Percentiles rank a stretch among this genome's conserved stretches.
Evolutionary conservation across 2,329 filamentous ascomycete species (phyloP).

Genomic region (Paecilomyces formosus): DNA sequence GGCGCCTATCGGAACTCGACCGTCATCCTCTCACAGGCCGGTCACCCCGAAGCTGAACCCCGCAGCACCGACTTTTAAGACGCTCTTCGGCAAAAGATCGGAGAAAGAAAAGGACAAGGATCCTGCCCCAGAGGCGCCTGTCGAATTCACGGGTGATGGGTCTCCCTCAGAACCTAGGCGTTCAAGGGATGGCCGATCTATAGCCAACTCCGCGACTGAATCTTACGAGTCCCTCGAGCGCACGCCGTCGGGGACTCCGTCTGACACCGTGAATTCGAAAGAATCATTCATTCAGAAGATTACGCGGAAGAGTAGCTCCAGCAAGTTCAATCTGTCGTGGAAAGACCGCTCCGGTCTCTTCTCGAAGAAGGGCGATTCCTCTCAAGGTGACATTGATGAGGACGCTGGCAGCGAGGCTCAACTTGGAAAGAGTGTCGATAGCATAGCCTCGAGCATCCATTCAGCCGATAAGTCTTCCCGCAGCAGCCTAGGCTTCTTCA

Average conservation of each 20-base stretch:
- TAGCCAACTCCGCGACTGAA: slow-evolving; percentile 38
- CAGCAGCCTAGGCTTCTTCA: slow-evolving; percentile 40
- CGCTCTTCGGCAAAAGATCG: slow-evolving; percentile 52
- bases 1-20: slow-evolving; percentile 72
- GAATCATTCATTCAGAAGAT: slow-evolving; percentile 47
- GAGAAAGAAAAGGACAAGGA: slow-evolving; percentile 37
- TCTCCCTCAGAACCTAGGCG: slow-evolving; percentile 39
- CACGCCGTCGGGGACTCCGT: slow-evolving; percentile 34
- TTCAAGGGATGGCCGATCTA: slow-evolving; percentile 37
- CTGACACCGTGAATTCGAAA: slow-evolving; percentile 34
- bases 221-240: slow-evolving; percentile 43
- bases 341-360: slow-evolving; percentile 43
- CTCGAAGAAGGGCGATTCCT: slow-evolving; percentile 37
- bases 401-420: slow-evolving; percentile 32
- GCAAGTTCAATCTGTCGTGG: slow-evolving; percentile 45
- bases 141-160: slow-evolving; percentile 27
- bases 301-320: slow-evolving; percentile 43
- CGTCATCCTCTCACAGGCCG: slow-evolving; percentile 50
- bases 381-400: slow-evolving; percentile 38
- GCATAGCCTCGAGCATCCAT: slow-evolving; percentile 30
- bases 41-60: slow-evolving; percentile 67
- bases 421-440: slow-evolving; percentile 38
- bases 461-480: slow-evolving; percentile 36
- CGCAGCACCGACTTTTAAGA: slow-evolving; percentile 79
- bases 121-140: slow-evolving; percentile 10